Conservation (phyloP, 148 eudicot genomes). For the Silene conica region DNA sequence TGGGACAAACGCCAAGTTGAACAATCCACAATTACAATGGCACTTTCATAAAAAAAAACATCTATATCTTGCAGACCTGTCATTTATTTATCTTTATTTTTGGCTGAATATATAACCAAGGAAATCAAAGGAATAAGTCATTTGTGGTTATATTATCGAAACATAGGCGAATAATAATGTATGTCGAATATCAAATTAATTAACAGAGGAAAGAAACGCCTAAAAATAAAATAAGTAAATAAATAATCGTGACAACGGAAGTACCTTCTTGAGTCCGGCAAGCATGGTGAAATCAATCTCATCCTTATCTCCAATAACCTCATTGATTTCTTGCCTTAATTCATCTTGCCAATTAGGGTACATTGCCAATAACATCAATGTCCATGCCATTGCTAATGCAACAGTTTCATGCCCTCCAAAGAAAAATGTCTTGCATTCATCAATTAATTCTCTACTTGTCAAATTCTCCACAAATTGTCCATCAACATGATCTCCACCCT, state of each 20-base stretch:
- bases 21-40: neutral
- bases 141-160: too few relatives aligned
- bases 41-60: neutral
- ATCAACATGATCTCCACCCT: slow-evolving; percentile 26
- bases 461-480: slow-evolving; percentile 34
- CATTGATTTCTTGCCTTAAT: slow-evolving; percentile 62
- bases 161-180: too few relatives aligned
- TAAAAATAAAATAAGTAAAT: too few relatives aligned
- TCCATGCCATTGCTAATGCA: slow-evolving; percentile 77
- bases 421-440: slow-evolving; percentile 91
- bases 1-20: too few relatives aligned
- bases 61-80: too few relatives aligned
- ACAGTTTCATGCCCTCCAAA: slow-evolving; percentile 89
- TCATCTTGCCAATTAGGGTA: slow-evolving; percentile 75
- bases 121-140: too few relatives aligned
- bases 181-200: too few relatives aligned
- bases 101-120: too few relatives aligned
- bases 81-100: too few relatives aligned
- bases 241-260: too few relatives aligned
- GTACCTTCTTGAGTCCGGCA: slow-evolving; percentile 70
- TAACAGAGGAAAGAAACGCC: too few relatives aligned
- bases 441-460: slow-evolving; percentile 58
- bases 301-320: slow-evolving; percentile 57
- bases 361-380: slow-evolving; percentile 54
- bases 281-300: slow-evolving; percentile 62